Percentiles rank a stretch among this genome's conserved stretches.
These are phyloP conservation scores for Chernovozyma sophiae-reginae DNA, from an alignment of 1,139 yeast genomes.

Conservation along the genomic window DNA sequence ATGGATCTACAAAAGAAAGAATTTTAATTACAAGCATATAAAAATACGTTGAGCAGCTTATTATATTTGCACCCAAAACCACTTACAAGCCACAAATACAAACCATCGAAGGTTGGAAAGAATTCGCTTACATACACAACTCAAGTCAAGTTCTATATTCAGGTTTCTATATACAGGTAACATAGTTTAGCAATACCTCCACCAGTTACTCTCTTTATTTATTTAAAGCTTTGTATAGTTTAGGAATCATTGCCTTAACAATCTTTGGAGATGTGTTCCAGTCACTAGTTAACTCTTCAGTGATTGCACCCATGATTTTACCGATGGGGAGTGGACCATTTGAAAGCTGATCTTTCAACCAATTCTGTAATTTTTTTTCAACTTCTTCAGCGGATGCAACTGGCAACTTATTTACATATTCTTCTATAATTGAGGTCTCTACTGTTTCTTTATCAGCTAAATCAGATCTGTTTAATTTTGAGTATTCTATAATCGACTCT, in stretches of 20 bases:
- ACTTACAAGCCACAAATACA: too few species aligned
- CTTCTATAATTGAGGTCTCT: slow-evolving; percentile 14
- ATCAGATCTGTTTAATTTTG: slow-evolving; percentile 14
- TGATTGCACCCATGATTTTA: slow-evolving; percentile 2
- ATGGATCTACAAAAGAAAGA: too few species aligned
- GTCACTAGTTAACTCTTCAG: slow-evolving; percentile 1
- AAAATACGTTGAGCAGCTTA: too few species aligned
- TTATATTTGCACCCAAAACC: too few species aligned
- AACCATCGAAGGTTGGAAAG: too few species aligned
- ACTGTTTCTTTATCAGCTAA: slow-evolving; percentile 17
- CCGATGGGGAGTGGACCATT: slow-evolving; percentile 3
- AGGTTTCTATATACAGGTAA: too few species aligned
- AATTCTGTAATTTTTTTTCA: slow-evolving; percentile 4
- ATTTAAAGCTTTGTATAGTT: slow-evolving; percentile 1
- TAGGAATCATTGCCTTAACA: slow-evolving; percentile 5
- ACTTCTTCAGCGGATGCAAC: slow-evolving; percentile 15
- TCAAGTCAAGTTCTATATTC: too few species aligned
- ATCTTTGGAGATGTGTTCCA: slow-evolving; percentile 7
- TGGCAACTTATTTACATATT: slow-evolving; percentile 14
- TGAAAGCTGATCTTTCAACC: slow-evolving; percentile 2
- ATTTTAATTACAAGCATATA: too few species aligned
- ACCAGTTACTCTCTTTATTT: too few species aligned
- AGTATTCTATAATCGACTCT: slow-evolving; percentile 14
- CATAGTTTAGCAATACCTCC: too few species aligned
- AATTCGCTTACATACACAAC: too few species aligned